Base-by-base conservation (phyloP, 1,284 basidiomycete genomes). In the Pseudozyma thailandica region DNA sequence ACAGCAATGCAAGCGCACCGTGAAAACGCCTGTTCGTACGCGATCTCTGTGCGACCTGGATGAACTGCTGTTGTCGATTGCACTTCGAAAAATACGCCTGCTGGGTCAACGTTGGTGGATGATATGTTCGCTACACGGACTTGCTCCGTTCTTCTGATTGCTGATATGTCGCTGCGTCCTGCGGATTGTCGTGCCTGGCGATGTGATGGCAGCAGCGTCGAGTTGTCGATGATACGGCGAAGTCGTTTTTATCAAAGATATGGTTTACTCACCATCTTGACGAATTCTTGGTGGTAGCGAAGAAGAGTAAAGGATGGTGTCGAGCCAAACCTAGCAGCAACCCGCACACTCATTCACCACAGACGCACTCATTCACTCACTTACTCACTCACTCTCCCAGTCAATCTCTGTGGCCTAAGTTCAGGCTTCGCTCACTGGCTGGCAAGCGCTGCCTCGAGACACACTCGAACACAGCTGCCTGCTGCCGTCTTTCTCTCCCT, bases 211-310 rank as follows among this genome's bases (percentile, higher is more conserved):
- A 48, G 48, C 48, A 30, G 64, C 53, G 33, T 51, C 44, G 49
- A 15, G 5, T 51, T 49, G 56, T 50, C 30, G 54, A 37, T 66
- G 52, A 65, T 66, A 38, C 47, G 63, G 49, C 28, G 35, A 33
- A 21, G 44, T 68, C 50, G 59, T 10, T 18, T 41, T 25, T 39
- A 50, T 51, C 50, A 46, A 46, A 31, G 50, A 45, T 46, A 44
- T 28, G 38, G 31, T 15, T 15, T 55, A 65, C 69, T 66, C 50
- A 72, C 69, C 69, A 72, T 72, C 69, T 72, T 72, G 69, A 72
- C 54, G 69, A 61, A 61, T 71, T 65, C 69, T 65, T 72, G 69
- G 66, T 70, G 66, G 60, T 70, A 55, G 38, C 66, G 39, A 70
- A 54, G 48, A 63, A 46, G 55, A 62, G 65, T 31, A 49, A 51